These are phyloP conservation scores for Paramecium sonneborni DNA, from an alignment of 73 alveolate species.

Conservation along the genomic window DNA sequence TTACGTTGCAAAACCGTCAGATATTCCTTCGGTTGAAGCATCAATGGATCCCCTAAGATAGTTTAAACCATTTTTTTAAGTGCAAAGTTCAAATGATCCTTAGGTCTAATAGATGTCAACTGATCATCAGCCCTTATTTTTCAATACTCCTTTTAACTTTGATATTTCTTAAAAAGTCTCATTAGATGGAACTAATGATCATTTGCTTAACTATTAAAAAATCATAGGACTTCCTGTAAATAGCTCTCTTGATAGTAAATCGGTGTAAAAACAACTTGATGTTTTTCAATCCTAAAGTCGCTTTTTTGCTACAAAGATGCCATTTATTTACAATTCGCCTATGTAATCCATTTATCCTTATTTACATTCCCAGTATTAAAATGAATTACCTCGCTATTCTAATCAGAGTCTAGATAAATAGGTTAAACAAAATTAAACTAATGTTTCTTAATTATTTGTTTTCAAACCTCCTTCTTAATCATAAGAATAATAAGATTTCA, in stretches of 20 bases:
- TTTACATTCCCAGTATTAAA: not conserved
- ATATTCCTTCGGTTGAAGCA: not conserved
- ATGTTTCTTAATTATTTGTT: not conserved
- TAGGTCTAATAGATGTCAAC: constrained; percentile 20
- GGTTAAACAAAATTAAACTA: not conserved
- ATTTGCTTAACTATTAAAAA: not conserved
- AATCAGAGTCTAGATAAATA: not conserved
- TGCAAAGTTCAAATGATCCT: not conserved
- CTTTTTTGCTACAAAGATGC: not conserved
- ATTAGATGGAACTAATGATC: not conserved
- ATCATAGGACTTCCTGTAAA: not conserved
- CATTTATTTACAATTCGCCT: not conserved
- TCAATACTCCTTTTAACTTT: not conserved
- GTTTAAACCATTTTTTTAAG: not conserved
- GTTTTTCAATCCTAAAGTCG: not conserved
- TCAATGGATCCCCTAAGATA: not conserved
- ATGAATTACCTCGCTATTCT: not conserved
- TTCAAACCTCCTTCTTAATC: not conserved
- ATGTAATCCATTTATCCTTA: not conserved
- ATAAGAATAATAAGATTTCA: not conserved
- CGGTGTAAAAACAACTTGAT: not conserved
- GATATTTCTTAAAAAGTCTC: not conserved
- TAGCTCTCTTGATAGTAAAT: constrained; percentile 28
- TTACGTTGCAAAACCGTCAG: not conserved
- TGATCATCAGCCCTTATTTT: constrained; percentile 10